phyloP scores from a whole-genome alignment of 108 stramenopile genomes.

The Stephanodiscus minutulus region DNA sequence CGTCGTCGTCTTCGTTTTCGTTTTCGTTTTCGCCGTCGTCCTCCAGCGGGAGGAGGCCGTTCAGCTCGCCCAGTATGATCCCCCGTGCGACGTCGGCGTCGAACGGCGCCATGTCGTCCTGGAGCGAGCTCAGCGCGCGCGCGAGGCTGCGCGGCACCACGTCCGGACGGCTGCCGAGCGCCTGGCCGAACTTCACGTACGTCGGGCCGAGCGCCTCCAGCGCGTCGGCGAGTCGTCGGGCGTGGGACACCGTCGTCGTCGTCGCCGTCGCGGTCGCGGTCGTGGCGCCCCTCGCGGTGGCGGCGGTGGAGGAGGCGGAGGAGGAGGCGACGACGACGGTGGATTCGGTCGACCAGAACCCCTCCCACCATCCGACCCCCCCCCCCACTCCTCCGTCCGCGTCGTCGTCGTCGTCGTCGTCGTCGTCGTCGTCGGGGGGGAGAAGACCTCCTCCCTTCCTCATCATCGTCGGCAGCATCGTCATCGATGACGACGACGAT shows the following conservation, averaged over 20 bases:
- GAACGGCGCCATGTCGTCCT: slow-evolving; percentile 79
- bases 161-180: slow-evolving; percentile 71
- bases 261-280: not conserved
- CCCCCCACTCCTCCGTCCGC: too few relatives aligned
- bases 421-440: not conserved
- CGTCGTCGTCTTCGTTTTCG: not conserved
- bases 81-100: slow-evolving; percentile 51
- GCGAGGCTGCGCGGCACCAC: slow-evolving; percentile 67
- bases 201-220: slow-evolving; percentile 74
- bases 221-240: slow-evolving; percentile 52
- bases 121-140: slow-evolving; percentile 52
- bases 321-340: slow-evolving; percentile 2
- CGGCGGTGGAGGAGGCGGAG: too few relatives aligned
- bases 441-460: too few relatives aligned
- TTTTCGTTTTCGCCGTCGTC: not conserved
- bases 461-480: too few relatives aligned
- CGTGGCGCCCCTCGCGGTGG: too few relatives aligned
- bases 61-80: slow-evolving; percentile 54
- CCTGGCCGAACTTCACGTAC: slow-evolving; percentile 82
- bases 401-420: not conserved
- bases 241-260: slow-evolving; percentile 35
- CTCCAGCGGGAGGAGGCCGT: slow-evolving; percentile 2
- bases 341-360: slow-evolving; percentile 34
- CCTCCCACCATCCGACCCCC: slow-evolving; percentile 21
- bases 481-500: too few relatives aligned